Evolutionary conservation across 495 filamentous ascomycete genomes (phyloP), one percentile per base, ranked within the genome.

Genomic region (Amphirosellinia nigrospora): DNA sequence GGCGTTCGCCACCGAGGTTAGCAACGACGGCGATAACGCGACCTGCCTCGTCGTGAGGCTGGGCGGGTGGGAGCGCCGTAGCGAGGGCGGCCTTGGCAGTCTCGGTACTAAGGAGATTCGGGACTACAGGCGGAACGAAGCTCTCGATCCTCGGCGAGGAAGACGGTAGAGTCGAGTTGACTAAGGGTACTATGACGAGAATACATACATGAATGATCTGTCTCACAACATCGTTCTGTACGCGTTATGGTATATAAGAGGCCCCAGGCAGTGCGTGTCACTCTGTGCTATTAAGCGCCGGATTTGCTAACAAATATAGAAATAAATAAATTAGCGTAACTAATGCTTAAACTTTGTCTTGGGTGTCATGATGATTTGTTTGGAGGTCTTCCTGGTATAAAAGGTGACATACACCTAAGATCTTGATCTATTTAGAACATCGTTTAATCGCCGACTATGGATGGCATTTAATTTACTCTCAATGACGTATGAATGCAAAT

Each of bases 31-130:
- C 0, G 95, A 99, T 79, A 99, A 99, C 84, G 93, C 94, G 11
- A 99, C 96, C n/a, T 95, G 92, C 75, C 80, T 98, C 4, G 95
- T 98, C 6, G 89, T 98, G 28, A 85, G 96, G 63, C 83, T 98
- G 10, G 96, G 96, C 10, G 96, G 96, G 0, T 98, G 96, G 96
- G 96, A 98, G 83, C 89, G 95, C 76, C 88, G 96, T 74, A 87
- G 85, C 58, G 92, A 97, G 78, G 96, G 96, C 0, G 96, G 96
- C 0, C 79, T 94, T 60, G 96, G 96, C 1, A 94, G 93, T 75
- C 72, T 97, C 83, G 93, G 94, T 11, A 97, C 94, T 2, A 94
- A 91, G 82, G 94, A 97, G 86, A 84, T 92, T 72, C 87, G 96
- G 70, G 93, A 95, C 73, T 95, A 91, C 86, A 88, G 93, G 78